Percentiles rank a stretch among this genome's conserved stretches.
Evolutionary conservation across 208 protist species (phyloP).

Genomic region (Naegleria gruberi): DNA sequence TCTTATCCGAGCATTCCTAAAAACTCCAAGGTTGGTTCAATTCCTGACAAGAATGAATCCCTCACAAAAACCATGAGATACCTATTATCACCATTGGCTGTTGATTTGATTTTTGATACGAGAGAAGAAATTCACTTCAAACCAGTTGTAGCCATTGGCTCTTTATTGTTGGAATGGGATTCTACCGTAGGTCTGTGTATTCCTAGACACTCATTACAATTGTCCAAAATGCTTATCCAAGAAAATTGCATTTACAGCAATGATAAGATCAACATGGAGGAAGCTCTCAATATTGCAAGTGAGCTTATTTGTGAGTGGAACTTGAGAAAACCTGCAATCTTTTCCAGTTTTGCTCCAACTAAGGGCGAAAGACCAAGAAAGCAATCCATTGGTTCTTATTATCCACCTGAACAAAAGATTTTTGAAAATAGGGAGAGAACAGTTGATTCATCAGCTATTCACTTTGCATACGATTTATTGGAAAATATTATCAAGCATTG

Average conservation of each 20-base stretch:
- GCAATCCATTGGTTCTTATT: not conserved
- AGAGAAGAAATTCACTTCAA: not conserved
- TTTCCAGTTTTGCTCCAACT: not conserved
- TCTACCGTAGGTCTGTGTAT: not conserved
- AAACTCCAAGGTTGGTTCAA: not conserved
- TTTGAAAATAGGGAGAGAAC: not conserved
- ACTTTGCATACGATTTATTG: not conserved
- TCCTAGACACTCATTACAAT: not conserved
- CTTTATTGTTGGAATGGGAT: not conserved
- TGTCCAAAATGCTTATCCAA: not conserved
- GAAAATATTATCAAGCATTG: not conserved
- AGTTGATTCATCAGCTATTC: not conserved
- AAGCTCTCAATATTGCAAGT: not conserved
- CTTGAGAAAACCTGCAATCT: not conserved
- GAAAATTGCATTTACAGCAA: not conserved
- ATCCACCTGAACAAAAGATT: not conserved
- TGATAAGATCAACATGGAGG: not conserved
- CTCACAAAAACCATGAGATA: not conserved
- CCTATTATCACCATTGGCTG: not conserved
- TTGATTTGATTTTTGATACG: not conserved
- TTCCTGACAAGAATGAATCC: not conserved
- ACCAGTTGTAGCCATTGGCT: not conserved
- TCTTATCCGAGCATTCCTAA: not conserved
- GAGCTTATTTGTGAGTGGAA: not conserved
- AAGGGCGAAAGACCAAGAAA: not conserved